Evolutionary conservation across 2,329 filamentous ascomycete genomes (phyloP).

Genomic region (Cordyceps javanica): DNA sequence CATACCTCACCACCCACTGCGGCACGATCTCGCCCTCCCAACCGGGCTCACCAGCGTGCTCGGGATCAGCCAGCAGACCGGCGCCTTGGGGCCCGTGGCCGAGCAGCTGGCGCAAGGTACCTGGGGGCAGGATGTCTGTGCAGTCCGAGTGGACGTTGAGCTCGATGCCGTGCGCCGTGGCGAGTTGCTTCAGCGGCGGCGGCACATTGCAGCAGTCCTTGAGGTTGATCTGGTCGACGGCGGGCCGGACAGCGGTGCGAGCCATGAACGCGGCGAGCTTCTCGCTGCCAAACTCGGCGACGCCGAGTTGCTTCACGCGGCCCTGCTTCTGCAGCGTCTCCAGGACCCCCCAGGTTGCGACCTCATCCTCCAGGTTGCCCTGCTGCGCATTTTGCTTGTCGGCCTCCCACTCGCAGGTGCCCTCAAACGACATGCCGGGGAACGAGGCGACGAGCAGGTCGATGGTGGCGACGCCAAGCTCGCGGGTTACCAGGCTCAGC

Average conservation of each 20-base stretch:
- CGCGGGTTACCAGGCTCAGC: slow-evolving; percentile 70
- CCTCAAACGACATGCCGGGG: slow-evolving; percentile 88
- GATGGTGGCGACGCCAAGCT: slow-evolving; percentile 68
- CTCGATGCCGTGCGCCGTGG: slow-evolving; percentile 78
- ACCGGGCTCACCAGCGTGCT: slow-evolving; percentile 43
- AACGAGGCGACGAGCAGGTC: slow-evolving; percentile 91
- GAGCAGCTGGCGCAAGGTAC: slow-evolving; percentile 78
- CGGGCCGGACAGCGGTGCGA: slow-evolving; percentile 63
- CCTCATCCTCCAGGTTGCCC: slow-evolving; percentile 61
- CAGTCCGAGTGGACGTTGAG: slow-evolving; percentile 91
- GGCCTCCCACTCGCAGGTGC: slow-evolving; percentile 77
- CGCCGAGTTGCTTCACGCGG: slow-evolving; percentile 67
- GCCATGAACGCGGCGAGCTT: slow-evolving; percentile 73
- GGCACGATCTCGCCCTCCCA: slow-evolving; percentile 74
- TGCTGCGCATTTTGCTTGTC: slow-evolving; percentile 55
- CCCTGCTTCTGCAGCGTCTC: slow-evolving; percentile 69
- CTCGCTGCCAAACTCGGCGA: slow-evolving; percentile 86
- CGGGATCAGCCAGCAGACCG: slow-evolving; percentile 63
- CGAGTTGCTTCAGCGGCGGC: slow-evolving; percentile 74
- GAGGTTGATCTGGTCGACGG: slow-evolving; percentile 93
- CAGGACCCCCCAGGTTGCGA: slow-evolving; percentile 63
- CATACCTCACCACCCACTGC: slow-evolving; percentile 96
- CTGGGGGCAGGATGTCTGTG: slow-evolving; percentile 80
- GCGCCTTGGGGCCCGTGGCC: slow-evolving; percentile 66
- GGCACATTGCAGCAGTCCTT: slow-evolving; percentile 95